Evolutionary conservation across 2,329 filamentous ascomycete species (phyloP).

Genomic region (Aspergillus sojae): DNA sequence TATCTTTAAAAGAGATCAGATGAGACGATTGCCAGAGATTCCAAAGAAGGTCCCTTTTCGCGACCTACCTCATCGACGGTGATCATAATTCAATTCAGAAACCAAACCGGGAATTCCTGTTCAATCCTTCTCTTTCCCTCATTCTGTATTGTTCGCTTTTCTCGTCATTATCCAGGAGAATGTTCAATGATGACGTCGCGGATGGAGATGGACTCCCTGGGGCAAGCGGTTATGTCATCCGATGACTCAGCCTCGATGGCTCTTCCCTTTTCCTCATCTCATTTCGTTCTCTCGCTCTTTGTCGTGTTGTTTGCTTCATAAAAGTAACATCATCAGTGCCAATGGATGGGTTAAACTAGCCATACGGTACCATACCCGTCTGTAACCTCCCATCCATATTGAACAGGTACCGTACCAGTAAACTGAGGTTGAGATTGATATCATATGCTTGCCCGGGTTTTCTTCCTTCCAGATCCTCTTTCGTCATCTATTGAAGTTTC

Average conservation of each 20-base stretch:
- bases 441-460: background rate
- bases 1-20: background rate
- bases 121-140: background rate
- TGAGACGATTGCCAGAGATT: background rate
- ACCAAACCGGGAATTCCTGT: background rate
- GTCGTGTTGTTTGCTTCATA: background rate
- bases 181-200: slow-evolving; percentile 13
- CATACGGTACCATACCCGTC: background rate
- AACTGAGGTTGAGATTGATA: background rate
- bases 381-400: background rate
- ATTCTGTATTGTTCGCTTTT: background rate
- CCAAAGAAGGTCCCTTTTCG: background rate
- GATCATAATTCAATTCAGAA: background rate
- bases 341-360: too few relatives aligned
- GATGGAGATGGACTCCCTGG: background rate
- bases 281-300: too few relatives aligned
- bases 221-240: slow-evolving; percentile 11
- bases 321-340: background rate
- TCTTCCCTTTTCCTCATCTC: too few relatives aligned
- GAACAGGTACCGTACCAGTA: background rate
- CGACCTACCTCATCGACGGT: background rate
- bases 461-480: background rate
- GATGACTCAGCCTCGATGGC: slow-evolving; percentile 12
- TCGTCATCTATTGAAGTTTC: background rate
- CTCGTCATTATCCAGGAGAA: background rate